Percentiles rank a stretch among this genome's conserved stretches.
phyloP scores from a whole-genome alignment of 345 rosid species.

The Aurinia saxatilis region DNA sequence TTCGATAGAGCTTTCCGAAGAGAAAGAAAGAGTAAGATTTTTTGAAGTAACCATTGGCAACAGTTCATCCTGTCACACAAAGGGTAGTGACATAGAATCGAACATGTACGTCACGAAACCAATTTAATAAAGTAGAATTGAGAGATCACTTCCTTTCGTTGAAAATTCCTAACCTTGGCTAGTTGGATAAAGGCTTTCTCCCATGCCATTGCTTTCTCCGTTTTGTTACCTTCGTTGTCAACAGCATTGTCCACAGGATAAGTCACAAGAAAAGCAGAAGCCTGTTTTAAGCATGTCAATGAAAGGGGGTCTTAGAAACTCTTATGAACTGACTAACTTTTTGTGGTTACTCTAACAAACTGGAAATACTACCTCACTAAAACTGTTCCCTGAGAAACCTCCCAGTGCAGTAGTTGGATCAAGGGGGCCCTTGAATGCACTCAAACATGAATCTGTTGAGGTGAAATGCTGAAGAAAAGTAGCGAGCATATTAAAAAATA shows the following conservation, averaged over 20 bases:
- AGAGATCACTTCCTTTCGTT: not conserved
- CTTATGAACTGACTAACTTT: not conserved
- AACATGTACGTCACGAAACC: not conserved
- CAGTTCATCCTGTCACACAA: conserved; percentile 64
- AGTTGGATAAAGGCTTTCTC: conserved; percentile 90
- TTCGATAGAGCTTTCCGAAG: conserved; percentile 94
- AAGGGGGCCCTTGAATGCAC: conserved; percentile 94
- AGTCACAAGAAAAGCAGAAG: conserved; percentile 86
- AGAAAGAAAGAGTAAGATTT: conserved; percentile 76
- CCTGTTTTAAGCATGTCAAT: conserved; percentile 49
- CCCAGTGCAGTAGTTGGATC: conserved; percentile 94
- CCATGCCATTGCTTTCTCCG: conserved; percentile 76
- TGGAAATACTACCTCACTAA: conserved; percentile 56
- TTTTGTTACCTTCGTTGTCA: conserved; percentile 58
- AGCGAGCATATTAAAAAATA: not conserved
- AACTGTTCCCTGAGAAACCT: conserved; percentile 85
- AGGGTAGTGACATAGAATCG: not conserved
- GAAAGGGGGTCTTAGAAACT: conserved; percentile 15
- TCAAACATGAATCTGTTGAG: conserved; percentile 77
- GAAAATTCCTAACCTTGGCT: conserved; percentile 54
- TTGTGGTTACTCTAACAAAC: not conserved
- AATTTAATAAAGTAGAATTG: not conserved
- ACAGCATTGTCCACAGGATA: conserved; percentile 87
- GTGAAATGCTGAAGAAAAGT: conserved; percentile 68
- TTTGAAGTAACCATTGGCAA: conserved; percentile 68